A percentile compares a stretch with the other conserved stretches of the same genome.
Conservation (phyloP, 2,329 filamentous ascomycete genomes). For the Neofusicoccum laricinum region DNA sequence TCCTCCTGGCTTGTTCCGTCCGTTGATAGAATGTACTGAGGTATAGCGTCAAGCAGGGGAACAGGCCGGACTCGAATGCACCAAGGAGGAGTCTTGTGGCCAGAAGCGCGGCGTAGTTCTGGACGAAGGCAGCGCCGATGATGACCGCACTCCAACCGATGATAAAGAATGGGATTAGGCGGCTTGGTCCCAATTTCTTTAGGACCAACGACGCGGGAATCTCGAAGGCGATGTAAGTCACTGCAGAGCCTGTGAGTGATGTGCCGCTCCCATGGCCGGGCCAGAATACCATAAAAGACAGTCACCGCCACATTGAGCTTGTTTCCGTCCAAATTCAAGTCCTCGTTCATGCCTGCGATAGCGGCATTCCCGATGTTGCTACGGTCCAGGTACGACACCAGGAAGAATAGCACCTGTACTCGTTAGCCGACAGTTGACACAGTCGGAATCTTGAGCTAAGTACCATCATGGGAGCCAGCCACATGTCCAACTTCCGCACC, state of each 20-base stretch:
- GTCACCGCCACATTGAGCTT: constrained; percentile 62
- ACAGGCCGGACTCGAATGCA: constrained; percentile 66
- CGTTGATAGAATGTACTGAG: constrained; percentile 76
- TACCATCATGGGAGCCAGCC: constrained; percentile 66
- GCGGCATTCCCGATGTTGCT: constrained; percentile 71
- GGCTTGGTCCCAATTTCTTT: constrained; percentile 44
- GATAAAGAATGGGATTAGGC: constrained; percentile 60
- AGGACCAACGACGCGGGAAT: constrained; percentile 46
- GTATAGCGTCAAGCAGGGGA: constrained; percentile 68
- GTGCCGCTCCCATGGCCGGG: neutral
- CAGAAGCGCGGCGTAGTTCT: constrained; percentile 64
- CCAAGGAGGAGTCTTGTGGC: constrained; percentile 69
- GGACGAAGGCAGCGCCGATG: constrained; percentile 65
- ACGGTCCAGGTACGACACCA: constrained; percentile 74
- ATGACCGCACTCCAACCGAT: constrained; percentile 61
- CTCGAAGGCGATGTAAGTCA: constrained; percentile 47
- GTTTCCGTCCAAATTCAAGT: constrained; percentile 57
- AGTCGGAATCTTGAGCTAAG: constrained; percentile 23
- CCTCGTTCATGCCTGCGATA: constrained; percentile 61
- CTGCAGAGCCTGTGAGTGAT: constrained; percentile 26
- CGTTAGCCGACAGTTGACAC: constrained; percentile 27
- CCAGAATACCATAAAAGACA: constrained; percentile 33
- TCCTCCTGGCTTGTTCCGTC: constrained; percentile 67
- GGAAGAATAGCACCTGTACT: constrained; percentile 57
- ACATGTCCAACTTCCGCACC: constrained; percentile 62